phyloP scores from a whole-genome alignment of 2,329 filamentous ascomycete genomes.

The Cryphonectria parasitica region DNA sequence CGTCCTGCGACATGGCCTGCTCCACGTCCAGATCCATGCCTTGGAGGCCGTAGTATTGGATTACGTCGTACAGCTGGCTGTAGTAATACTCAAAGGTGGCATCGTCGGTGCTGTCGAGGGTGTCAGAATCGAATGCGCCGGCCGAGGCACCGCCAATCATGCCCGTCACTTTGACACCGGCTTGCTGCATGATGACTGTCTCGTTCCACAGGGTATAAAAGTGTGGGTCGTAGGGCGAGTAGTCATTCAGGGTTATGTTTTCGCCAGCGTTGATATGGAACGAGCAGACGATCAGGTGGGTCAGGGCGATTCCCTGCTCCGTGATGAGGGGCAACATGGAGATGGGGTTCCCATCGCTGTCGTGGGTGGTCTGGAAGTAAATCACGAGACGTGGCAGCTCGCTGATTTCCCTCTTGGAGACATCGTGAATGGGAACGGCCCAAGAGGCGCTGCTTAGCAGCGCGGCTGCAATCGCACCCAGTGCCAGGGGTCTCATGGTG shows the following conservation, averaged over 20 bases:
- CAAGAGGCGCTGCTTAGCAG: background rate
- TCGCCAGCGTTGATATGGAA: slow-evolving; percentile 78
- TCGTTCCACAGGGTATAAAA: slow-evolving; percentile 81
- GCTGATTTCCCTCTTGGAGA: background rate
- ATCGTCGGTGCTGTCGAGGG: slow-evolving; percentile 56
- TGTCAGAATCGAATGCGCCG: slow-evolving; percentile 66
- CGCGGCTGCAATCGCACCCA: background rate
- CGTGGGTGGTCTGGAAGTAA: slow-evolving; percentile 61
- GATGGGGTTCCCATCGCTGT: slow-evolving; percentile 47
- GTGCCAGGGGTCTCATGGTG: background rate
- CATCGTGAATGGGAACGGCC: slow-evolving; percentile 23
- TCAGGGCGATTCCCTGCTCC: slow-evolving; percentile 55
- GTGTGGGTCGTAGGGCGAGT: slow-evolving; percentile 67
- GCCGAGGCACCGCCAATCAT: slow-evolving; percentile 87
- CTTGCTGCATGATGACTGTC: slow-evolving; percentile 69
- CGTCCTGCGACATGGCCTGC: slow-evolving; percentile 70
- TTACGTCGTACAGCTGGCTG: slow-evolving; percentile 65
- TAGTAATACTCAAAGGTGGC: slow-evolving; percentile 76
- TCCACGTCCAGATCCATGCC: slow-evolving; percentile 82
- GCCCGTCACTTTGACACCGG: slow-evolving; percentile 77
- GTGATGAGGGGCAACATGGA: slow-evolving; percentile 58
- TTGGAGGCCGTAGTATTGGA: slow-evolving; percentile 65
- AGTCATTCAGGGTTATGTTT: slow-evolving; percentile 79
- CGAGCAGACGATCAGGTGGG: slow-evolving; percentile 85
- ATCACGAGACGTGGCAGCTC: slow-evolving; percentile 52